Conservation (phyloP, 176 grass and related monocot species). For the Raddia distichophylla region DNA sequence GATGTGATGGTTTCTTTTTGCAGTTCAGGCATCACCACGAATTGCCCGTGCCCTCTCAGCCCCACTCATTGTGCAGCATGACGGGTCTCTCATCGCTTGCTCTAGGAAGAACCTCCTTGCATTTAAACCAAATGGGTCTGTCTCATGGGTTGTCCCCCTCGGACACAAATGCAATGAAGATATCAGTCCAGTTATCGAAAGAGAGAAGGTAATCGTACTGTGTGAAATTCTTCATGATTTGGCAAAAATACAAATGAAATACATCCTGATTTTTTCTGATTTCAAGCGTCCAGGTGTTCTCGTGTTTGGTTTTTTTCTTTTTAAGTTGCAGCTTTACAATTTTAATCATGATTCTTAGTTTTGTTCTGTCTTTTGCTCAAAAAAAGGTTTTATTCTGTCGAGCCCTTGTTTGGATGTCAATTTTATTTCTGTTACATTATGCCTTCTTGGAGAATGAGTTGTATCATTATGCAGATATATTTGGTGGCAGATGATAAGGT, state of each 20-base stretch:
- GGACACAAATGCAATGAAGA: conserved; percentile 46
- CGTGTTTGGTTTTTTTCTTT: not conserved
- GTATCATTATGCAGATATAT: conserved; percentile 61
- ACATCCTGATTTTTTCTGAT: not conserved
- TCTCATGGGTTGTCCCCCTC: conserved; percentile 64
- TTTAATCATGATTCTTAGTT: not conserved
- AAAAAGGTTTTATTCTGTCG: not conserved
- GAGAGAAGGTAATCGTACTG: conserved; percentile 47
- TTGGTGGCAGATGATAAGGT: conserved; percentile 71
- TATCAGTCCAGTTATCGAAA: conserved; percentile 46
- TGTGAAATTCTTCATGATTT: conserved; percentile 8
- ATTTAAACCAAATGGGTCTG: conserved; percentile 60
- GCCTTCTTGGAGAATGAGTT: not conserved
- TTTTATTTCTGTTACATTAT: not conserved
- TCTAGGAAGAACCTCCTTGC: conserved; percentile 59
- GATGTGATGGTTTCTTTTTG: conserved; percentile 21
- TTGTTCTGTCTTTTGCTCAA: not conserved
- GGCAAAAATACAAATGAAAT: not conserved
- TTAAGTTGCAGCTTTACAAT: not conserved
- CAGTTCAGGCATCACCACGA: conserved; percentile 25
- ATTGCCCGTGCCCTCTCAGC: conserved; percentile 36
- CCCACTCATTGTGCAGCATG: conserved; percentile 54
- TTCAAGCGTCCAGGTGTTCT: not conserved
- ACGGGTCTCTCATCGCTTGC: conserved; percentile 63
- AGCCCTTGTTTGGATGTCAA: not conserved